Percentiles rank a stretch among this genome's conserved stretches.
Evolutionary conservation across 768 basidiomycete genomes (phyloP).

Genomic region (Tricholoma sp.): DNA sequence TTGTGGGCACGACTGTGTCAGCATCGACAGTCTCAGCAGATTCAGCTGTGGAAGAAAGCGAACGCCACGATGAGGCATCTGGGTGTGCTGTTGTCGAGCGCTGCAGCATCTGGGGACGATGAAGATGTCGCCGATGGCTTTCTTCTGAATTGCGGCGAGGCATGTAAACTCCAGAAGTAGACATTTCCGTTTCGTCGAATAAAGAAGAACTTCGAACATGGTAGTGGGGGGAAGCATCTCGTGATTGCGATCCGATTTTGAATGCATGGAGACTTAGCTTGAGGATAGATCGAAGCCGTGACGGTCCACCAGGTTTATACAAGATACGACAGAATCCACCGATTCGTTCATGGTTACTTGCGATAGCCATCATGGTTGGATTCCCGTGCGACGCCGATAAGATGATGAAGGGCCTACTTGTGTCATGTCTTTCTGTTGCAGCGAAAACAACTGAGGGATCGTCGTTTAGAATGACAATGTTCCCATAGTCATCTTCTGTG

Average conservation of each 20-base stretch:
- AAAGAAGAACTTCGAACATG: neutral
- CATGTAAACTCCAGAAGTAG: slow-evolving; percentile 10
- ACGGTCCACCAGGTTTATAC: slow-evolving; percentile 87
- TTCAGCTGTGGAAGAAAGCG: slow-evolving; percentile 22
- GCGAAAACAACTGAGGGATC: slow-evolving; percentile 53
- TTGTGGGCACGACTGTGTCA: slow-evolving; percentile 34
- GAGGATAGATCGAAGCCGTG: slow-evolving; percentile 59
- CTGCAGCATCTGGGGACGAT: slow-evolving; percentile 49
- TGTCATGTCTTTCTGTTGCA: slow-evolving; percentile 54
- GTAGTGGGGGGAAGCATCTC: neutral
- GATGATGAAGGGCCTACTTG: slow-evolving; percentile 64
- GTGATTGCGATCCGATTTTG: slow-evolving; percentile 38
- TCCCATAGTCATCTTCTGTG: slow-evolving; percentile 41
- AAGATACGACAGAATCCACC: slow-evolving; percentile 88
- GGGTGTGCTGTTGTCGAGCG: slow-evolving; percentile 49
- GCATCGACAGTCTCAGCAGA: slow-evolving; percentile 15
- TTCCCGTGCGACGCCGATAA: slow-evolving; percentile 69
- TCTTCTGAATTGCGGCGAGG: slow-evolving; percentile 49
- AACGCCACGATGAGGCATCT: slow-evolving; percentile 29
- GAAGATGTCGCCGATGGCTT: slow-evolving; percentile 11
- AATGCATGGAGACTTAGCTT: slow-evolving; percentile 57
- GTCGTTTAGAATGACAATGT: slow-evolving; percentile 81
- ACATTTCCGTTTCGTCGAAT: slow-evolving; percentile 3
- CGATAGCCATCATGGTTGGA: slow-evolving; percentile 53
- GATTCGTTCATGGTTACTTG: slow-evolving; percentile 66